Evolutionary conservation across 1,284 basidiomycete species (phyloP).

Genomic region (Trametes pubescens): DNA sequence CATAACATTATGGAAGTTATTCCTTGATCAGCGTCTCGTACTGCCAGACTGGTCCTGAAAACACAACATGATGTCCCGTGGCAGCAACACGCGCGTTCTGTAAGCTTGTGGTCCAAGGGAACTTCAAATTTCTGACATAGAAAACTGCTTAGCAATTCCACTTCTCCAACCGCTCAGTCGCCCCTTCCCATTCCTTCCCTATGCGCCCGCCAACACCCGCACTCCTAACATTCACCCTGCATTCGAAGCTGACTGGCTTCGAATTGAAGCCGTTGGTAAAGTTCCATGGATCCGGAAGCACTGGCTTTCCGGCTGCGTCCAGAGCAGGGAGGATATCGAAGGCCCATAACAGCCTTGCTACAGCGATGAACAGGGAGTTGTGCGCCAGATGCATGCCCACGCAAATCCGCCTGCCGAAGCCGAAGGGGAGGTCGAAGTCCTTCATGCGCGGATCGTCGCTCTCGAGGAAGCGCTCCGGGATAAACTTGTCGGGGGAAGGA

Average conservation of each 20-base stretch:
- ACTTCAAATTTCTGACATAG: too few relatives aligned
- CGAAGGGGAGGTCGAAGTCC: conserved; percentile 55
- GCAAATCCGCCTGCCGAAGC: conserved; percentile 56
- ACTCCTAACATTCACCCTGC: conserved; percentile 45
- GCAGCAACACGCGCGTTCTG: too few relatives aligned
- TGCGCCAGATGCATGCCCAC: conserved; percentile 55
- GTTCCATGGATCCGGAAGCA: conserved; percentile 45
- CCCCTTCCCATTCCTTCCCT: conserved; percentile 40
- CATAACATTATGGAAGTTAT: too few relatives aligned
- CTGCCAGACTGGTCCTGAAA: too few relatives aligned
- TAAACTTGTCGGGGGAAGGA: conserved; percentile 35
- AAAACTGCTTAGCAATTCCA: conserved; percentile 10
- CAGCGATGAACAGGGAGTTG: conserved; percentile 53
- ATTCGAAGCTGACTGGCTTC: conserved; percentile 51
- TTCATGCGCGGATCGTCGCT: conserved; percentile 45
- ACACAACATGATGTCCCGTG: too few relatives aligned
- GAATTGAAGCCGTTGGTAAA: conserved; percentile 58
- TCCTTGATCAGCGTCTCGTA: too few relatives aligned
- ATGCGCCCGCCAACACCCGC: conserved; percentile 36
- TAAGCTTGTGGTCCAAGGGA: too few relatives aligned
- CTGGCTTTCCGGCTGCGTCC: conserved; percentile 28
- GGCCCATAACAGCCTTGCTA: conserved; percentile 52
- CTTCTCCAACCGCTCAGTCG: conserved; percentile 32
- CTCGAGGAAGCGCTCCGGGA: conserved; percentile 38
- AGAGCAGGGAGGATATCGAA: conserved; percentile 49